Conservation (phyloP, 495 filamentous ascomycete genomes). For the Penicillium mononematosum region DNA sequence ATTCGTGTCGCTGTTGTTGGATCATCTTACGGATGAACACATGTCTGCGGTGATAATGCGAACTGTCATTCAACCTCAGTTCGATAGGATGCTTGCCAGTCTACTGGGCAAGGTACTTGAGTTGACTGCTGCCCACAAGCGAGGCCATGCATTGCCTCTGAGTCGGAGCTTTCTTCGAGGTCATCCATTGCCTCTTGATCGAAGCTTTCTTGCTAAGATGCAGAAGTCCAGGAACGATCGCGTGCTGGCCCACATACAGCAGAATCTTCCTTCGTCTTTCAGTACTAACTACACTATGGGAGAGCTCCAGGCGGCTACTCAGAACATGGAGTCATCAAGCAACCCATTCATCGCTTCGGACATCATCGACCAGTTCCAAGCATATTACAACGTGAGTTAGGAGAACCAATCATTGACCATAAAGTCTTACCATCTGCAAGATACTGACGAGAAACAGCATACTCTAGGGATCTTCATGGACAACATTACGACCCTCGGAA, state of each 20-base stretch:
- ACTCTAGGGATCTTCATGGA: slow-evolving; percentile 62
- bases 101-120: slow-evolving; percentile 42
- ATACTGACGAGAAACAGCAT: slow-evolving; percentile 39
- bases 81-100: slow-evolving; percentile 30
- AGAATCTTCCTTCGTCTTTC: neutral
- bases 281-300: neutral
- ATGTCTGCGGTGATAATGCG: slow-evolving; percentile 29
- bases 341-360: slow-evolving; percentile 23
- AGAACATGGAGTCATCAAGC: slow-evolving; percentile 6
- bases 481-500: slow-evolving; percentile 56
- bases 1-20: slow-evolving; percentile 30
- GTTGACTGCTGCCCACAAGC: slow-evolving; percentile 42
- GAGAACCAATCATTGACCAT: neutral
- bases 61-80: slow-evolving; percentile 23
- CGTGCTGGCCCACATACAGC: slow-evolving; percentile 5
- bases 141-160: slow-evolving; percentile 46
- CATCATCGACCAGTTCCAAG: slow-evolving; percentile 36
- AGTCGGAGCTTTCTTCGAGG: slow-evolving; percentile 41
- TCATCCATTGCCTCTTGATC: slow-evolving; percentile 45
- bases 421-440: neutral
- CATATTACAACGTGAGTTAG: slow-evolving; percentile 39
- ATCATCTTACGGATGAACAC: slow-evolving; percentile 29
- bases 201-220: slow-evolving; percentile 35
- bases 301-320: slow-evolving; percentile 4
- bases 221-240: slow-evolving; percentile 26